Evolutionary conservation across 2,329 filamentous ascomycete genomes (phyloP), one percentile per base, ranked within the genome.

Genomic region (Geosmithia flava): DNA sequence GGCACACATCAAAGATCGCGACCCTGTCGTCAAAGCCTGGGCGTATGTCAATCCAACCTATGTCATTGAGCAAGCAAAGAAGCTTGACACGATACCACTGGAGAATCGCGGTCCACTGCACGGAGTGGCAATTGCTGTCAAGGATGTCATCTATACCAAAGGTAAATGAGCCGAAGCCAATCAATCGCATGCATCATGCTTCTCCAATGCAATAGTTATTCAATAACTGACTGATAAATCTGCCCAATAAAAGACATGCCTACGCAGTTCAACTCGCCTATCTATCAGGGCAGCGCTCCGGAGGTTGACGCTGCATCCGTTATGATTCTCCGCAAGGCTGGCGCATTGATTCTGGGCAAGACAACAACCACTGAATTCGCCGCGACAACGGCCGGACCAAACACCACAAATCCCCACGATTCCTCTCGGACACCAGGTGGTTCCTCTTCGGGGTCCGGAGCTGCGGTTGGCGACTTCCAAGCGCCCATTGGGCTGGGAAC

Each of bases 401-500:
- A 65, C 19, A 80, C 76, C 0, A 54, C 61, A 1, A 84, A 84
- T 53, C 75, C 80, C 0, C 85, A 85, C 48, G 81, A 85, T 55
- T 58, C 65, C 1, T 69, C 66, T 0, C 70, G 81, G 1, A 83
- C 79, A 0, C 80, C 80, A 0, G 80, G 81, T 0, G 80, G 81
- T 19, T 83, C 79, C 0, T 82, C 78, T 0, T 78, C 76, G 0
- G 80, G 81, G 0, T 82, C 79, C 0, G 80, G 69, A 1, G 79
- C 80, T 0, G 79, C 77, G 0, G 78, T 84, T 1, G 80, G 65
- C 3, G 80, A 83, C 50, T 71, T 75, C 45, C 79, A 83, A 52
- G 72, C 70, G 0, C 74, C 78, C 0, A 56, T 83, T 8, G 70
- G 62, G 0, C 62, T 84, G 0, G 80, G 79, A 0, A 80, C 79